Evolutionary conservation across 2,329 filamentous ascomycete genomes (phyloP).

Genomic region (Aspergillus fructus): DNA sequence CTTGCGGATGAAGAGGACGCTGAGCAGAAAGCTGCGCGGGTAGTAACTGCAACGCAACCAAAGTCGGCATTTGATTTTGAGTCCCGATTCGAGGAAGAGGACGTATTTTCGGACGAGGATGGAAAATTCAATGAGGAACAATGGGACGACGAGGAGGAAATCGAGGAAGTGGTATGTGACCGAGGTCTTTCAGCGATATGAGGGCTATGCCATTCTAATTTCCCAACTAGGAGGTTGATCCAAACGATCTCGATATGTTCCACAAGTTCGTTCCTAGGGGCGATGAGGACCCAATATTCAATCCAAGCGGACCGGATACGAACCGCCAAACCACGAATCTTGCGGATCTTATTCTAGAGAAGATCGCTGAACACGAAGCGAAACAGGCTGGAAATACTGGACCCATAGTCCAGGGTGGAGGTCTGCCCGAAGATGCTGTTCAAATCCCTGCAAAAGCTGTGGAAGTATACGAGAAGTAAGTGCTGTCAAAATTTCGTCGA

Average conservation of each 20-base stretch:
- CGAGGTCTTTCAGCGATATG: neutral
- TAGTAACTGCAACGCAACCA: conserved; percentile 43
- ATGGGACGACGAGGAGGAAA: conserved; percentile 77
- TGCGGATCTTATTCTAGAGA: conserved; percentile 88
- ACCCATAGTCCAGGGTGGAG: conserved; percentile 52
- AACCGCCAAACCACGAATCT: conserved; percentile 70
- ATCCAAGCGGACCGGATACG: conserved; percentile 51
- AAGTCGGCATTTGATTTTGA: conserved; percentile 78
- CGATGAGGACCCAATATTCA: conserved; percentile 71
- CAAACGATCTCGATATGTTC: conserved; percentile 84
- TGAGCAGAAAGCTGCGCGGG: conserved; percentile 40
- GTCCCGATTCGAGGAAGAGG: conserved; percentile 64
- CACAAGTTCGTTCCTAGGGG: conserved; percentile 81
- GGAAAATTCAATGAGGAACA: conserved; percentile 61
- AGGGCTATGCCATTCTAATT: conserved; percentile 3
- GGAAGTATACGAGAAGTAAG: conserved; percentile 86
- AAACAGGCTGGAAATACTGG: conserved; percentile 50
- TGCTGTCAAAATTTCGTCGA: neutral
- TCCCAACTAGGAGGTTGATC: conserved; percentile 69
- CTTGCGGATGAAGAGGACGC: conserved; percentile 77
- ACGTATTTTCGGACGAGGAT: conserved; percentile 47
- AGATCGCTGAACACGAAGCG: conserved; percentile 89
- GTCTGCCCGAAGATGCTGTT: conserved; percentile 71
- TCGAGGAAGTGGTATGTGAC: conserved; percentile 45
- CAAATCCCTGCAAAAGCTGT: conserved; percentile 88